Evolutionary conservation across 495 filamentous ascomycete species (phyloP), one percentile per base, ranked within the genome.

Genomic region (Xylaria castorea): DNA sequence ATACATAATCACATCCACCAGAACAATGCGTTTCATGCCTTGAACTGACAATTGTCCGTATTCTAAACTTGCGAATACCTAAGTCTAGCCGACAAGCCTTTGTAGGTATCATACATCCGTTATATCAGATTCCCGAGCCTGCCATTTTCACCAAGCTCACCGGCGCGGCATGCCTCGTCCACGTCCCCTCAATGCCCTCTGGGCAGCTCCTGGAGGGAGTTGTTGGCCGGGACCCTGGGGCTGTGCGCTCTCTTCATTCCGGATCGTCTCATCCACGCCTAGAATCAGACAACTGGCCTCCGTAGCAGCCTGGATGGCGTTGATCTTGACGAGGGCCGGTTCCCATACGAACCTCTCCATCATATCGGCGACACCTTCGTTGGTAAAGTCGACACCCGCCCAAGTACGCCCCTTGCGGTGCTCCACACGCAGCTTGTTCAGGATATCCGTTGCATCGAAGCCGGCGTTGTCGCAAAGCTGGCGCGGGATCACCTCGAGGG

Each of bases 391-490:
- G 27, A 99, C 94, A 78, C 96, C 96, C 38, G 94, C 94, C 96
- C 96, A 99, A 55, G 88, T 89, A 79, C 93, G 93, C 68, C 93
- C 93, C 82, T 94, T 93, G 74, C 92, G 87, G 84, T 99, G 96
- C 87, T 97, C 95, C 73, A 98, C 96, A 51, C 96, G 92, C 74
- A 99, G 86, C 65, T 92, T 90, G 83, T 97, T 99, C 60, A 99
- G 89, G 72, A 99, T 97, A 80, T 99, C 97, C 63, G 96, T 98
- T 20, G 96, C 94, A 76, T 99, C 96, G 81, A 99, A 98, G 69
- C 96, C 96, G 51, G 96, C 96, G 77, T 99, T 99, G 84, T 99
- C 96, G 81, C 96, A 98, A 71, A 99, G 87, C 82, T 98, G 96
- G 68, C 96, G 90, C 50, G 96, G 96, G 77, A 99, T 96, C 48